These are phyloP conservation scores for Trichoderma brevicompactum DNA, from an alignment of 2,329 filamentous ascomycete species.

Conservation along the genomic window DNA sequence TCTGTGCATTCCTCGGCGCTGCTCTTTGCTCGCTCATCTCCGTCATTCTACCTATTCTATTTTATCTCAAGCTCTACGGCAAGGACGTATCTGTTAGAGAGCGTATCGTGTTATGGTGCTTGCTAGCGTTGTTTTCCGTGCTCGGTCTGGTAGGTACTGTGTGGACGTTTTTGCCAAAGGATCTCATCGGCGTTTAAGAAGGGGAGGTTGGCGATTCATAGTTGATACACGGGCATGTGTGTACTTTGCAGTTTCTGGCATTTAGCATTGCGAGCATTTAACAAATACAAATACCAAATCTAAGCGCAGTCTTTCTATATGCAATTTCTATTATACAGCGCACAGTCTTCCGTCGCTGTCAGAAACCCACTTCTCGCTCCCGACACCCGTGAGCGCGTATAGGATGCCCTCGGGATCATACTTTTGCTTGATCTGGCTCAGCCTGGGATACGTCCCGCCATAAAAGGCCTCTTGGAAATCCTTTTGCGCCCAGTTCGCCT, in stretches of 20 bases:
- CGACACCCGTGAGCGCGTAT: not conserved
- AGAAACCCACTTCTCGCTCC: not conserved
- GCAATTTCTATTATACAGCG: no score
- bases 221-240: no score
- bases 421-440: not conserved
- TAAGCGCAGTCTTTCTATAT: no score
- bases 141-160: slow-evolving; percentile 79
- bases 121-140: slow-evolving; percentile 71
- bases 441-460: not conserved
- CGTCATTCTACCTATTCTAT: slow-evolving; percentile 83
- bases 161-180: slow-evolving; percentile 86
- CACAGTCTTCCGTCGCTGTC: not conserved
- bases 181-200: slow-evolving; percentile 62
- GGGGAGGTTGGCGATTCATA: no score
- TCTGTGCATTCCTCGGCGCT: slow-evolving; percentile 89
- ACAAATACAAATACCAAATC: no score
- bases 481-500: not conserved
- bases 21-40: slow-evolving; percentile 93
- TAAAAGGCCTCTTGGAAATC: slow-evolving; percentile 1
- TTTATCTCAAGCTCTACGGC: slow-evolving; percentile 88
- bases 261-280: no score
- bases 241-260: no score
- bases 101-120: slow-evolving; percentile 65
- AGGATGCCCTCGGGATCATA: slow-evolving; percentile 1
- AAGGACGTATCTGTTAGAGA: slow-evolving; percentile 68